Conservation (phyloP, 805 yeast genomes). For the Lipomyces starkeyi region DNA sequence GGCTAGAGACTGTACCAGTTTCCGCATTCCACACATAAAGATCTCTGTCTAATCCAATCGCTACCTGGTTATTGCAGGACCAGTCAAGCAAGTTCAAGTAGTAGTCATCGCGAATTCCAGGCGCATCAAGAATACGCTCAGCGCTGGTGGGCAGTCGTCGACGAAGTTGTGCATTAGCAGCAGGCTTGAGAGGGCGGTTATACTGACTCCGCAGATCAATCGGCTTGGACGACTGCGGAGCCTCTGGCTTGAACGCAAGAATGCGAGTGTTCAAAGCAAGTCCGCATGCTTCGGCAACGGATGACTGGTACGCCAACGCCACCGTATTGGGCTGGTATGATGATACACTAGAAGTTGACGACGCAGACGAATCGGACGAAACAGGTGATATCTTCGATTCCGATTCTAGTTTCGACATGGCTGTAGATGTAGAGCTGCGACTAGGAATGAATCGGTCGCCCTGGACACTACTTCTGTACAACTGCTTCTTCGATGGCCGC, state of each 20-base stretch:
- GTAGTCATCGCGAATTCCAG: conserved; percentile 91
- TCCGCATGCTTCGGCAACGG: conserved; percentile 96
- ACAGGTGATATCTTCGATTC: not conserved
- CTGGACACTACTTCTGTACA: conserved; percentile 39
- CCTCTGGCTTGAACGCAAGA: conserved; percentile 76
- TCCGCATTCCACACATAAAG: conserved; percentile 94
- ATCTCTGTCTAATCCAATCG: conserved; percentile 82
- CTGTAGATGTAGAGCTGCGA: conserved; percentile 56
- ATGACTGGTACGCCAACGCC: conserved; percentile 34
- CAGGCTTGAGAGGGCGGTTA: conserved; percentile 46
- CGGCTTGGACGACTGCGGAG: conserved; percentile 63
- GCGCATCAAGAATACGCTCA: conserved; percentile 93
- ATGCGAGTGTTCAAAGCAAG: conserved; percentile 80
- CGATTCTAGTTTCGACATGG: conserved; percentile 51
- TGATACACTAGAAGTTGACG: conserved; percentile 43
- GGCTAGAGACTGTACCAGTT: conserved; percentile 73
- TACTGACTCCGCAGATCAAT: conserved; percentile 47
- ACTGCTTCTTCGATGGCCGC: conserved; percentile 38
- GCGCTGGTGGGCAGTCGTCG: conserved; percentile 85
- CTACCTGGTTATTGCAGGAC: conserved; percentile 81
- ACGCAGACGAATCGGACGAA: conserved; percentile 44
- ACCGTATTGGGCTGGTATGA: conserved; percentile 13
- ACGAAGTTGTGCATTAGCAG: conserved; percentile 45
- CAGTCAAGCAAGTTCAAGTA: conserved; percentile 85
- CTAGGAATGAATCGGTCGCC: conserved; percentile 69